phyloP scores from a whole-genome alignment of 768 basidiomycete genomes.

The Podaxis sp. region DNA sequence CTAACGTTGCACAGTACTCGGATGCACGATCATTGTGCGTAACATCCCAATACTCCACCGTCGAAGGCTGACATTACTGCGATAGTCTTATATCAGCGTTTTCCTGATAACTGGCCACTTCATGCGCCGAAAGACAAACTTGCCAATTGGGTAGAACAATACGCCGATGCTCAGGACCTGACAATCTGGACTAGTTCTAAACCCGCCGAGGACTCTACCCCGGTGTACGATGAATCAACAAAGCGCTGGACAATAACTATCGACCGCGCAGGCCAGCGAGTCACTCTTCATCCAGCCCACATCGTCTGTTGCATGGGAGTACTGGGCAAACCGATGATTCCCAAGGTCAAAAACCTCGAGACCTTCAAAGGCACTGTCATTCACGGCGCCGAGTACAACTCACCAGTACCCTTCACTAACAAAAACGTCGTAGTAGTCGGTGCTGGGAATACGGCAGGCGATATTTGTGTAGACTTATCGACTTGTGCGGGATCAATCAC shows the following conservation, averaged over 20 bases:
- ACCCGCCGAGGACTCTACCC: neutral
- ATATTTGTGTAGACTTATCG: neutral
- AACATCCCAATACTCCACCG: neutral
- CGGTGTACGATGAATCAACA: neutral
- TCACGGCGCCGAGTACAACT: neutral
- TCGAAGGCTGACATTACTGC: neutral
- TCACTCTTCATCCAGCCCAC: neutral
- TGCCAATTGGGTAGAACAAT: conserved; percentile 65
- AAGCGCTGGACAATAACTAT: neutral
- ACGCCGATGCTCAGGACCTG: conserved; percentile 58
- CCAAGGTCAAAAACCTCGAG: neutral
- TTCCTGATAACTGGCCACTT: conserved; percentile 60
- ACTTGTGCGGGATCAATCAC: neutral
- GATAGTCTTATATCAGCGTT: conserved; percentile 25
- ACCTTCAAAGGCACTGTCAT: neutral
- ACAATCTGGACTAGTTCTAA: conserved; percentile 53
- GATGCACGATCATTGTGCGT: conserved; percentile 12
- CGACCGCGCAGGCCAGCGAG: neutral
- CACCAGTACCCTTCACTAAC: neutral
- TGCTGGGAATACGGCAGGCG: neutral
- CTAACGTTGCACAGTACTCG: conserved; percentile 8
- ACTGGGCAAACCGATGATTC: neutral
- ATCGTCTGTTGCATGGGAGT: neutral
- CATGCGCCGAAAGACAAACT: conserved; percentile 57
- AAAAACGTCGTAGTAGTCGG: neutral